Conservation (phyloP, 139 green algal genomes). For the Coelastrella sp. region DNA sequence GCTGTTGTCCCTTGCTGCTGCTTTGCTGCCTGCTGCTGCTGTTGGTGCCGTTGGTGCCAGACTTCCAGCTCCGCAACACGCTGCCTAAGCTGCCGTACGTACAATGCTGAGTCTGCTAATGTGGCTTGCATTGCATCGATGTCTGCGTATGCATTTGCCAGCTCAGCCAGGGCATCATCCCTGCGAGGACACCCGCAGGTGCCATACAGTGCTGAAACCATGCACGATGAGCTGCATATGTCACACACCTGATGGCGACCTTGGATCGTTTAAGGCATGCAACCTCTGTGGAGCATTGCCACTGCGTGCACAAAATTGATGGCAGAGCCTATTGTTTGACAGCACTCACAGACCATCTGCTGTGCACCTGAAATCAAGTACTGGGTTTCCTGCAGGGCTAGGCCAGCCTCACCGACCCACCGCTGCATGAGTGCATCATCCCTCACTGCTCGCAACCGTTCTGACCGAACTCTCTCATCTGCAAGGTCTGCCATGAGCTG, state of each 20-base stretch:
- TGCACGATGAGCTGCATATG: no score
- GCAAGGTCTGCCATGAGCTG: constrained; percentile 47
- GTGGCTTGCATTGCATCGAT: constrained; percentile 70
- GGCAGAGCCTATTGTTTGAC: no score
- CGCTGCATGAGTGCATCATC: constrained; percentile 49
- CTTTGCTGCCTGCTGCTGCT: constrained; percentile 36
- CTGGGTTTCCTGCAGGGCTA: no score
- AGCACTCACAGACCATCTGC: no score
- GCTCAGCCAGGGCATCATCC: constrained; percentile 63
- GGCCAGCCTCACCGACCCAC: not conserved
- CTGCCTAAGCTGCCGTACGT: constrained; percentile 62
- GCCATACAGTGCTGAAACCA: no score
- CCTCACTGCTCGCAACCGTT: constrained; percentile 41
- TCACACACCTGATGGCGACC: no score
- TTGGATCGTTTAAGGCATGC: no score
- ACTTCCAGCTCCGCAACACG: constrained; percentile 64
- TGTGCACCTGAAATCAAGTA: no score
- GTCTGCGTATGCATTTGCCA: constrained; percentile 62
- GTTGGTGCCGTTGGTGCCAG: constrained; percentile 45
- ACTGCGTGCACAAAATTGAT: no score
- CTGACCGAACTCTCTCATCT: constrained; percentile 37
- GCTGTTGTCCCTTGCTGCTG: constrained; percentile 5
- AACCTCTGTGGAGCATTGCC: no score
- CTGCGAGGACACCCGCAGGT: constrained; percentile 12
- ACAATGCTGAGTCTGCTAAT: constrained; percentile 66